phyloP scores from a whole-genome alignment of 2,329 filamentous ascomycete species.

The Ophiostoma montium region DNA sequence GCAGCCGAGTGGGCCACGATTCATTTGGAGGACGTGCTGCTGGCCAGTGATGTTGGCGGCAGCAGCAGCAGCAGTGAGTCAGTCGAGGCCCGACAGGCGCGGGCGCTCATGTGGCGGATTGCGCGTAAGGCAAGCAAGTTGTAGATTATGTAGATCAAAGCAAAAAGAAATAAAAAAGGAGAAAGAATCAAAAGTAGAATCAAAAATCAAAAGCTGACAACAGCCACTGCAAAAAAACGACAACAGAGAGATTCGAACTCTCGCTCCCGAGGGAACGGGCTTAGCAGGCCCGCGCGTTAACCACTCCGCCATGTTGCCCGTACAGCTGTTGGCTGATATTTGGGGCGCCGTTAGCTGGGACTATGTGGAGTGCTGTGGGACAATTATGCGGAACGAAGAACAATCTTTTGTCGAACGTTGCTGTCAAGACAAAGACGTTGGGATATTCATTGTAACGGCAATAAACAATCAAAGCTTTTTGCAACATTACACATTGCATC shows the following conservation, averaged over 20 bases:
- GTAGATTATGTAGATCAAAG: background rate
- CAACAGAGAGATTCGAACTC: conserved; percentile 2
- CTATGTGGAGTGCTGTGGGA: too few relatives aligned
- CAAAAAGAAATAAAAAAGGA: background rate
- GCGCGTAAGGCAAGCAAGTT: background rate
- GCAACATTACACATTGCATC: too few relatives aligned
- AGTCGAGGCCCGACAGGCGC: background rate
- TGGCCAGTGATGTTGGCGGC: background rate
- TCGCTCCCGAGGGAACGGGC: conserved; percentile 1
- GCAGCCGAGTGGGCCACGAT: background rate
- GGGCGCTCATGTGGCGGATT: background rate
- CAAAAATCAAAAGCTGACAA: background rate
- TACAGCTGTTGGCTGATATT: background rate
- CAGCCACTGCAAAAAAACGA: background rate
- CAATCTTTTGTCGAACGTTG: too few relatives aligned
- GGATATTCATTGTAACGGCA: too few relatives aligned
- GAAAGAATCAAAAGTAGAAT: background rate
- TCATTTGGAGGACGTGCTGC: background rate
- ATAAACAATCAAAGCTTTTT: too few relatives aligned
- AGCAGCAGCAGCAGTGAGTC: background rate
- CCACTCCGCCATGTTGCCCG: conserved; percentile 1
- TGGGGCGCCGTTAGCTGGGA: too few relatives aligned
- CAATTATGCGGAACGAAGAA: too few relatives aligned
- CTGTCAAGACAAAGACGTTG: too few relatives aligned
- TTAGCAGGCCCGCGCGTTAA: conserved; percentile 2